Evolutionary conservation across 495 filamentous ascomycete genomes (phyloP).

Genomic region (Penicillium goetzii): DNA sequence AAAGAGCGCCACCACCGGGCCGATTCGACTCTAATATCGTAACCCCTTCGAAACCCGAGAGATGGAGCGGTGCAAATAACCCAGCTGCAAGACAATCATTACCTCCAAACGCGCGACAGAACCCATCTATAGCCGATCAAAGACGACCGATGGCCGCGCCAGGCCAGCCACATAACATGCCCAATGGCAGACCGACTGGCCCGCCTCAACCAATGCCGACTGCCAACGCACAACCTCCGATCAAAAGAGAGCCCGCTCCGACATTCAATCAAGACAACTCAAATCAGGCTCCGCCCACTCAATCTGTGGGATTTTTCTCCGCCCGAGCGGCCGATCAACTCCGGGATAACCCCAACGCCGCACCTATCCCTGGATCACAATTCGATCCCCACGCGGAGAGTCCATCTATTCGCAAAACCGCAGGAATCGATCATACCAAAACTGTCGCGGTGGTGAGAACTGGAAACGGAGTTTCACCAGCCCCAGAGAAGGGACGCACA

Average conservation of each 20-base stretch:
- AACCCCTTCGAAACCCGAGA: slow-evolving; percentile 51
- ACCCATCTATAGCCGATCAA: slow-evolving; percentile 26
- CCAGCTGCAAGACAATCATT: slow-evolving; percentile 31
- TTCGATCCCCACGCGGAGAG: slow-evolving; percentile 87
- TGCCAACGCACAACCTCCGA: slow-evolving; percentile 22
- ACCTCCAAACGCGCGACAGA: slow-evolving; percentile 30
- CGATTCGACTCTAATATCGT: slow-evolving; percentile 34
- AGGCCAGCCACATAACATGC: slow-evolving; percentile 26
- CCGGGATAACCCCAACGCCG: slow-evolving; percentile 50
- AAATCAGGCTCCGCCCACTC: slow-evolving; percentile 36
- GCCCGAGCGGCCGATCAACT: slow-evolving; percentile 64
- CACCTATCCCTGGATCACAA: slow-evolving; percentile 52
- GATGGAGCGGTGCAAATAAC: slow-evolving; percentile 33
- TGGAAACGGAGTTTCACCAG: slow-evolving; percentile 38
- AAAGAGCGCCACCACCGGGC: slow-evolving; percentile 29
- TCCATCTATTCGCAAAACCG: slow-evolving; percentile 85
- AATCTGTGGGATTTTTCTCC: slow-evolving; percentile 72
- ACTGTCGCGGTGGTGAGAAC: slow-evolving; percentile 64
- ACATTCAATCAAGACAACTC: slow-evolving; percentile 32
- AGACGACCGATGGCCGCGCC: slow-evolving; percentile 26
- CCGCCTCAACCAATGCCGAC: slow-evolving; percentile 28
- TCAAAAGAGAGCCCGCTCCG: slow-evolving; percentile 35
- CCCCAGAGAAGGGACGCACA: slow-evolving; percentile 27
- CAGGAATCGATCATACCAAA: slow-evolving; percentile 81
- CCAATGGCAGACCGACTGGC: slow-evolving; percentile 28